These are phyloP conservation scores for Neurospora sublineolata DNA, from an alignment of 495 filamentous ascomycete genomes.

Conservation along the genomic window DNA sequence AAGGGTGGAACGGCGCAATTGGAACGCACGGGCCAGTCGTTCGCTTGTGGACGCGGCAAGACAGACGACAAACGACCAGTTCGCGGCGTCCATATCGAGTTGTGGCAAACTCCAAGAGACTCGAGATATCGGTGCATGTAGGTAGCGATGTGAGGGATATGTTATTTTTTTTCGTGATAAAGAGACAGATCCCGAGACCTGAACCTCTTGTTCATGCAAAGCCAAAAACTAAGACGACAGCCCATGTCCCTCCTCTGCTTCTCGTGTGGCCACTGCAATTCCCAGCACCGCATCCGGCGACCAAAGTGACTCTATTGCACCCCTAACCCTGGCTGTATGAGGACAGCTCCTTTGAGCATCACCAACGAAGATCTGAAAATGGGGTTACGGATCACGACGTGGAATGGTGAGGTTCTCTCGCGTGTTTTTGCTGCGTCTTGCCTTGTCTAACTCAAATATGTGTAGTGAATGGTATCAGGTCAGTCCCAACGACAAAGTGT, in stretches of 20 bases:
- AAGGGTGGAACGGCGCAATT: background rate
- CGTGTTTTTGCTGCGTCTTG: conserved; percentile 12
- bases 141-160: background rate
- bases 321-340: background rate
- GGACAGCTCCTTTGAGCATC: background rate
- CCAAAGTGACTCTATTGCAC: background rate
- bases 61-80: too few species aligned
- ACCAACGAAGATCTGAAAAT: conserved; percentile 27
- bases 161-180: too few species aligned
- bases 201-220: background rate
- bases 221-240: background rate
- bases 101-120: background rate
- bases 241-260: background rate
- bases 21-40: background rate
- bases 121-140: background rate
- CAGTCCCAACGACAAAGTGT: conserved; percentile 9
- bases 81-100: background rate
- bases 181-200: background rate
- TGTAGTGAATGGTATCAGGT: conserved; percentile 89
- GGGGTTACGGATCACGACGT: conserved; percentile 75
- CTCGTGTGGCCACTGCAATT: background rate
- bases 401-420: conserved; percentile 56
- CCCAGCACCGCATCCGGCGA: background rate
- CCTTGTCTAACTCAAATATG: background rate
- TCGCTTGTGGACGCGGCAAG: background rate